phyloP scores from a whole-genome alignment of 305 asterid genomes.

The Solanum hybrid region DNA sequence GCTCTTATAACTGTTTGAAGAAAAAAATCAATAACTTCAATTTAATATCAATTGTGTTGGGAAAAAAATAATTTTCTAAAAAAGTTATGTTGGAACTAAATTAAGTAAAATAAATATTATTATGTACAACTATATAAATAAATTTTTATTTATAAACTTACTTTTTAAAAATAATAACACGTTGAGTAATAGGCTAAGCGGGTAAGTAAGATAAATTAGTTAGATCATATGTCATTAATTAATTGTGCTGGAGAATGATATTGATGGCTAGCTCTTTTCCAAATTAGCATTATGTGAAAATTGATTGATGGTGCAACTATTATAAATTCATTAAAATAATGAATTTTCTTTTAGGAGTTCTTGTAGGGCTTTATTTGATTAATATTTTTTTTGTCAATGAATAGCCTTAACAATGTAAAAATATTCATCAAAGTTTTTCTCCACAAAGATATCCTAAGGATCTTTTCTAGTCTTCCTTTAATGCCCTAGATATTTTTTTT shows the following conservation, averaged over 20 bases:
- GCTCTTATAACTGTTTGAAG: not conserved
- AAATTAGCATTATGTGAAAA: too few relatives aligned
- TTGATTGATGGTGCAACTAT: not conserved
- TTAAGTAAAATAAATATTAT: not conserved
- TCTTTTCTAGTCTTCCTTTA: not conserved
- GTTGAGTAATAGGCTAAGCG: not conserved
- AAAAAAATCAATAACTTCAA: not conserved
- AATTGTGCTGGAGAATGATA: not conserved
- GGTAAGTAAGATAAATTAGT: not conserved
- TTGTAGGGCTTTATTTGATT: too few relatives aligned
- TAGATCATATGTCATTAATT: not conserved
- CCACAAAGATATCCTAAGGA: not conserved
- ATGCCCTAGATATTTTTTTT: not conserved
- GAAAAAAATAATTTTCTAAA: too few relatives aligned
- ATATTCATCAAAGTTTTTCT: not conserved
- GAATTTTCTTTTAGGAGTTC: not conserved
- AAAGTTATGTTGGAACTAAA: not conserved
- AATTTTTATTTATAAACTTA: not conserved
- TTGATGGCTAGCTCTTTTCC: not conserved
- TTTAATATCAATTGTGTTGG: not conserved
- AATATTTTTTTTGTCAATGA: not conserved
- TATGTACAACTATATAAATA: not conserved
- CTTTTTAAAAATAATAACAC: not conserved
- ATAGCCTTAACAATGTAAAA: not conserved
- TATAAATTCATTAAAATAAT: too few relatives aligned